Percentiles rank a stretch among this genome's conserved stretches.
These are phyloP conservation scores for Triticum monococcum DNA, from an alignment of 176 grass and related monocot genomes.

Conservation along the genomic window DNA sequence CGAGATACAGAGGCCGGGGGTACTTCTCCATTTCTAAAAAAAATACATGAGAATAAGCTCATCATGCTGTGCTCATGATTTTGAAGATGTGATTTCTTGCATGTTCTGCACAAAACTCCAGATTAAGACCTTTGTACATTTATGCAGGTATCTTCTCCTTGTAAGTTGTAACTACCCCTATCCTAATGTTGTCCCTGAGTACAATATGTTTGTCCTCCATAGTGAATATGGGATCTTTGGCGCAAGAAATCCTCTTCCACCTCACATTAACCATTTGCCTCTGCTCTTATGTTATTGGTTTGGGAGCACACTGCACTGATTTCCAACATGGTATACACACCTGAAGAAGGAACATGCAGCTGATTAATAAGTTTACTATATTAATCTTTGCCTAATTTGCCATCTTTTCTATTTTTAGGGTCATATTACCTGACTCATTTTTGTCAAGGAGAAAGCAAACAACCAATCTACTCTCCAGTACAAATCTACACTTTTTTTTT, in stretches of 20 bases:
- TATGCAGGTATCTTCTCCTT: constrained; percentile 75
- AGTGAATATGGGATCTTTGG: constrained; percentile 42
- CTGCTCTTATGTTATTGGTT: constrained; percentile 80
- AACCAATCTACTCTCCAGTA: background rate
- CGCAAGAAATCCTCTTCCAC: constrained; percentile 52
- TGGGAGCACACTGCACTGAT: constrained; percentile 35
- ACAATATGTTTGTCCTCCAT: constrained; percentile 54
- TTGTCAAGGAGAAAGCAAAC: background rate
- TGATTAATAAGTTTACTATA: background rate
- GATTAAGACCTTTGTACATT: constrained; percentile 22
- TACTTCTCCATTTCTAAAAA: too few relatives aligned
- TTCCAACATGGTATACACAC: background rate
- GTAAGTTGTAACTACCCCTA: constrained; percentile 59
- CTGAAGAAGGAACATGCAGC: background rate
- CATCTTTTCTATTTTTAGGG: constrained; percentile 25
- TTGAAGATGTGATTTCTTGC: background rate
- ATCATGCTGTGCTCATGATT: background rate
- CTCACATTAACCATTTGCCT: constrained; percentile 59
- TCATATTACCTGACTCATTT: constrained; percentile 22
- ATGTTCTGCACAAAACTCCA: background rate
- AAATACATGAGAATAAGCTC: too few relatives aligned
- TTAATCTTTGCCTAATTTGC: constrained; percentile 29
- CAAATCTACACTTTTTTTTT: background rate
- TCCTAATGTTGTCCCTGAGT: constrained; percentile 54
- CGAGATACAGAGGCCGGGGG: too few relatives aligned